Base-by-base conservation (phyloP, 2,329 filamentous ascomycete species). In the Pseudogymnoascus destructans region DNA sequence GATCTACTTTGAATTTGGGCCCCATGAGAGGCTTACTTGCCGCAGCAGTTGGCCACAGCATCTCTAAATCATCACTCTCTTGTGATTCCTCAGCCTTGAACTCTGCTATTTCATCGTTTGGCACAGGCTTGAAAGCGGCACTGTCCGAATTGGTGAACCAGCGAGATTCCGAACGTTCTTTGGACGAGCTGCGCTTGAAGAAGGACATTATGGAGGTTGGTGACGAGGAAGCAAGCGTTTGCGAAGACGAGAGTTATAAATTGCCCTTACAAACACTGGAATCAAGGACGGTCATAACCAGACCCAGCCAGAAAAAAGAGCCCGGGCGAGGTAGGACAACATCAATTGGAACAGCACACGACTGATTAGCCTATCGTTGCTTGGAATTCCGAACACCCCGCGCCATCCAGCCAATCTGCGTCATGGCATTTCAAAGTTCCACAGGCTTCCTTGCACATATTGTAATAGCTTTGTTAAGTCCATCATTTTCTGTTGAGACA, bases 1-100 rank as follows among this genome's bases (percentile, higher is more conserved):
- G 65, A 59, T 69, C 66, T 13, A 68, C 10, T 63, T 57, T 62
- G 46, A 56, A 59, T n/a, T 52, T 52, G n/a, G 46, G 25, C 5
- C 46, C 23, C 23, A 30, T 27, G 19, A 52, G 25, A 52, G 25
- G 23, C 4, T 32, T 11, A 3, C 21, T 32, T 21, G 56, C 8
- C 17, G 27, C 46, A 5, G 27, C 7, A 38, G 15, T 58, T 33
- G 52, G 32, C 55, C 57, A 35, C 21, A 49, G 15, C 42, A 42
- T 35, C 57, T 56, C 54, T 13, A 52, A 52, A 52, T 52, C 46
- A 5, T 52, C 46, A 8, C 46, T 58, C n/a, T n/a, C 33, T 5
- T 11, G 36, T 30, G 33, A 42, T 1, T 19, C 7, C 21, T 58
- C 25, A 5, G 15, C 35, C n/a, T 46, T 52, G 13, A 35, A 32